Evolutionary conservation across 176 grass and related monocot genomes (phyloP), one percentile per base, ranked within the genome.

Genomic region (Ananas comosus): DNA sequence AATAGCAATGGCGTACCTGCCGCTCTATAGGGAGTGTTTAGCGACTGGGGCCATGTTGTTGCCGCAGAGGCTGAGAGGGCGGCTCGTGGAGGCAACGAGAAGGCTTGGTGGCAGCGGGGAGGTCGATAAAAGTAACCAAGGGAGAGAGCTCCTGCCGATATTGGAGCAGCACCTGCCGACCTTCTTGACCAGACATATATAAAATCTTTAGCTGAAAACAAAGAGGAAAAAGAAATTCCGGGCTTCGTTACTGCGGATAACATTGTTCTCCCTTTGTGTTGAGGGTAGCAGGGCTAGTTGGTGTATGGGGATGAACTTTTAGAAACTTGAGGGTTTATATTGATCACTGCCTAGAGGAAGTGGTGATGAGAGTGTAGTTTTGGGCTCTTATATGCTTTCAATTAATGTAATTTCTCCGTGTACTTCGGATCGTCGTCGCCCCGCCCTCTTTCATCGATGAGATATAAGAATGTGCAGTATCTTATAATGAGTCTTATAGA

Each of bases 1-100:
- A 73, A 90, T 85, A 49, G 86, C 80, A 63, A 91, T 99, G 68
- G 94, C 89, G 27, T 99, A 93, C 78, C 63, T 99, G 75, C 86
- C 89, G 1, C 79, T 99, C 63, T 91, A 94, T 53, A 93, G 67
- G 73, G 94, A 99, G 66, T 99, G 94, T 64, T 48, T 82, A 3
- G 49, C 82, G 67, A 74, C 77, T 9, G 81, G 78, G 61, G 94
- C 87, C 24, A 77, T 22, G 33, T 65, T 99, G 25, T 67, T 99
- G 85, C 86, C 89, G 0, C 94, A 99, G 50, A 99, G 83, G 69
- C 78, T 99, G 59, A 91, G 94, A 85, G 90, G 94, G 50, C 89
- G 93, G 80, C 90, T 99, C 61, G 69, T 93, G 22, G 94, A 99
- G 78, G 94, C 90, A 42, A 86, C 85, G 47, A 83, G 69, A 22